phyloP scores from a whole-genome alignment of 176 grass and related monocot genomes.

The Pontederia paniculata region DNA sequence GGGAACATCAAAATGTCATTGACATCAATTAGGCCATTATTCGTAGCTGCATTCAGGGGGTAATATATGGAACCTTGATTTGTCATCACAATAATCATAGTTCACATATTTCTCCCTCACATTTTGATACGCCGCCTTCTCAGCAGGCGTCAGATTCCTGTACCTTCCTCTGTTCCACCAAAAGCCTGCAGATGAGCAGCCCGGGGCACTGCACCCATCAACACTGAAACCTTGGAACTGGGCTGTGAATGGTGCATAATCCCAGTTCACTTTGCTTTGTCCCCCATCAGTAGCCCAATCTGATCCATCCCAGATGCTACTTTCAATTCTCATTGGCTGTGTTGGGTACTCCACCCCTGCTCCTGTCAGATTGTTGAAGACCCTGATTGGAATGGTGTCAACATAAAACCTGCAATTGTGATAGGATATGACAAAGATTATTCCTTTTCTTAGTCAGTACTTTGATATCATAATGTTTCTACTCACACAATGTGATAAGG shows the following conservation, averaged over 20 bases:
- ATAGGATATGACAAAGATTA: neutral
- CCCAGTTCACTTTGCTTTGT: conserved; percentile 14
- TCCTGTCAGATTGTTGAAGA: conserved; percentile 17
- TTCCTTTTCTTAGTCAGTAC: neutral
- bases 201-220: conserved; percentile 2
- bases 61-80: conserved; percentile 10
- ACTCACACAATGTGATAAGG: conserved; percentile 23
- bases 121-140: conserved; percentile 37
- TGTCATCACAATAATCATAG: conserved; percentile 56
- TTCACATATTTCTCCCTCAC: conserved; percentile 32
- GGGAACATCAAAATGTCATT: no score
- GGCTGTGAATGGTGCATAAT: conserved; percentile 16
- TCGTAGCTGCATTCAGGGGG: conserved; percentile 30
- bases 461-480: neutral
- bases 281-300: neutral
- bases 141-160: conserved; percentile 21
- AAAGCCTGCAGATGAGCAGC: conserved; percentile 24
- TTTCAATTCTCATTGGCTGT: conserved; percentile 20
- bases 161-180: conserved; percentile 52
- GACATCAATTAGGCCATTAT: no score
- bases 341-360: conserved; percentile 8
- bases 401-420: conserved; percentile 22
- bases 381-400: conserved; percentile 19
- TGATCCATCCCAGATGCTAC: conserved; percentile 21
- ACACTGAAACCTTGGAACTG: conserved; percentile 10